These are phyloP conservation scores for Puccinia sorghi DNA, from an alignment of 1,284 basidiomycete species.

Conservation along the genomic window DNA sequence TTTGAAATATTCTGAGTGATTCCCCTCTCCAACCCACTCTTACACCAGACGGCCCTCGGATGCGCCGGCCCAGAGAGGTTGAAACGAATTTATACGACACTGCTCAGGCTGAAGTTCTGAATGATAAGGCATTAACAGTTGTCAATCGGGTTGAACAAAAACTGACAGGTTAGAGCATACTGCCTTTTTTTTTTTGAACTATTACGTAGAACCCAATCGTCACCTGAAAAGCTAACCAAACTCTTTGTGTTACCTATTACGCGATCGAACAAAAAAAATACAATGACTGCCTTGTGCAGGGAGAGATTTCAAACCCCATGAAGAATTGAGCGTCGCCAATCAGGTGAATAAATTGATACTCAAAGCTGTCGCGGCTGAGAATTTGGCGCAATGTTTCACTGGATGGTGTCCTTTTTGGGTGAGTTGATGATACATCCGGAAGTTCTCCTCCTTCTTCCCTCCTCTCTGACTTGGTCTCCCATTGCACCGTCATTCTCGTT, in stretches of 20 bases:
- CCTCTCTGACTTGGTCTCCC: too few species aligned
- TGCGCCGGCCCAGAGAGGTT: slow-evolving; percentile 53
- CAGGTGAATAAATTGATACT: slow-evolving; percentile 82
- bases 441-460: neutral
- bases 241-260: too few species aligned
- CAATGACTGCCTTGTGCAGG: slow-evolving; percentile 61
- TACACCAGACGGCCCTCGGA: slow-evolving; percentile 45
- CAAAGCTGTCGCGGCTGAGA: slow-evolving; percentile 86
- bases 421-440: neutral
- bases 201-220: too few species aligned
- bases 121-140: slow-evolving; percentile 82
- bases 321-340: slow-evolving; percentile 68
- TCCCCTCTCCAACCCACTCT: neutral
- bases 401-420: slow-evolving; percentile 69
- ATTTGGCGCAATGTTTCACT: slow-evolving; percentile 91
- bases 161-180: slow-evolving; percentile 68
- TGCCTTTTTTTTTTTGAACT: neutral
- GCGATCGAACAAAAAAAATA: too few species aligned
- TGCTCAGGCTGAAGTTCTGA: slow-evolving; percentile 71
- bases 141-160: slow-evolving; percentile 92
- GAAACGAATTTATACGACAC: slow-evolving; percentile 55
- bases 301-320: slow-evolving; percentile 83
- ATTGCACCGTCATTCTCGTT: too few species aligned
- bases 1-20: neutral
- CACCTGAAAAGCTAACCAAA: slow-evolving; percentile 6